A percentile compares a stretch with the other conserved stretches of the same genome.
Conservation (phyloP, 2,329 filamentous ascomycete genomes). For the Fusarium nelsonii region DNA sequence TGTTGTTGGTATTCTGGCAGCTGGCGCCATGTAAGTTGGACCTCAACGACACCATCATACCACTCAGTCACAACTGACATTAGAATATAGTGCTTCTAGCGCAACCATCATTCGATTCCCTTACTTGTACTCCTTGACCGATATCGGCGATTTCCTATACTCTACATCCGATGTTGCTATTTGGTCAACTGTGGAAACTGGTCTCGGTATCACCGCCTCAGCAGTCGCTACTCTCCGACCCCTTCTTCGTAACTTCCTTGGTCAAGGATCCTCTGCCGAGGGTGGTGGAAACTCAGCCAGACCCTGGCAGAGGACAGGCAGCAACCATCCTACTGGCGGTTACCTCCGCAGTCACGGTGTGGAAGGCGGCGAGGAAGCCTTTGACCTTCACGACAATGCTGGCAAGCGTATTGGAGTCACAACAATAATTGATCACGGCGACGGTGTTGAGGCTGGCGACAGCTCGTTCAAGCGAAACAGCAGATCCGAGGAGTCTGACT, state of each 20-base stretch:
- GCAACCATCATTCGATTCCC: constrained; percentile 60
- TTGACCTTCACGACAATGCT: constrained; percentile 25
- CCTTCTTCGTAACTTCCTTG: constrained; percentile 17
- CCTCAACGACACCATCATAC: fast-evolving
- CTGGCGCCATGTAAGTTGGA: constrained; percentile 24
- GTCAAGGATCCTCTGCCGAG: constrained; percentile 16
- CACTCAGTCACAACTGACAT: background rate
- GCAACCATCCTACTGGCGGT: constrained; percentile 27
- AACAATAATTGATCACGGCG: constrained; percentile 41
- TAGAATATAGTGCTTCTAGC: constrained; percentile 45
- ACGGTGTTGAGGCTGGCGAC: background rate
- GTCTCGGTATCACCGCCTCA: constrained; percentile 57
- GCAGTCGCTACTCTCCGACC: constrained; percentile 54
- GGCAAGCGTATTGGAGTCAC: constrained; percentile 38
- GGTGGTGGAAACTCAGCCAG: constrained; percentile 36
- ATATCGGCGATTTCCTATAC: constrained; percentile 58
- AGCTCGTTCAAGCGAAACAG: constrained; percentile 12
- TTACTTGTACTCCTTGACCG: constrained; percentile 55
- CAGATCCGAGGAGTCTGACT: constrained; percentile 22
- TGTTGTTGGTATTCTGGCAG: constrained; percentile 47
- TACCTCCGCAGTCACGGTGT: constrained; percentile 41
- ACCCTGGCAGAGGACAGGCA: constrained; percentile 39
- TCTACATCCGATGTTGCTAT: constrained; percentile 59
- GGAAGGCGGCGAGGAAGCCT: constrained; percentile 9
- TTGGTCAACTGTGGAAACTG: constrained; percentile 61